Conservation (phyloP, 2,329 filamentous ascomycete species). For the Bipolaris oryzae region DNA sequence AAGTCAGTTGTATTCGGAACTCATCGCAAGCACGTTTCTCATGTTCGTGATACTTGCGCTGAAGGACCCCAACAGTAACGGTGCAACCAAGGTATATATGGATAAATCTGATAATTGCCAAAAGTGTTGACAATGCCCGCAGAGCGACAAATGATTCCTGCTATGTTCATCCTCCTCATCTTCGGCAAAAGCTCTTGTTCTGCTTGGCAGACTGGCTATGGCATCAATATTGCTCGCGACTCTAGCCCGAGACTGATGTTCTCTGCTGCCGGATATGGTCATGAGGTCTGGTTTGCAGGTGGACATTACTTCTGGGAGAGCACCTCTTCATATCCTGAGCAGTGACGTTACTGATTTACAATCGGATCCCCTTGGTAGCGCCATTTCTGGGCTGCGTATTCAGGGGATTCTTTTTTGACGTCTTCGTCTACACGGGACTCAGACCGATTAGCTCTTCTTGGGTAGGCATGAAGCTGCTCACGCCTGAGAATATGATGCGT, state of each 20-base stretch:
- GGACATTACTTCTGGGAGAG: conserved; percentile 75
- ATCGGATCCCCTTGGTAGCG: conserved; percentile 72
- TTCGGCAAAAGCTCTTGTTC: conserved; percentile 76
- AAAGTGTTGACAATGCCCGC: neutral
- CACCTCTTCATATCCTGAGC: neutral
- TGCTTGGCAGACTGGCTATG: conserved; percentile 78
- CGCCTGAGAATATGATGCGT: conserved; percentile 29
- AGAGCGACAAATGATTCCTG: conserved; percentile 50
- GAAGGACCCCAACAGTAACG: conserved; percentile 59
- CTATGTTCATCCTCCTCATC: conserved; percentile 71
- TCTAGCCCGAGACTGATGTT: conserved; percentile 71
- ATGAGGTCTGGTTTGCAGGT: conserved; percentile 69
- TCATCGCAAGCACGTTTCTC: conserved; percentile 69
- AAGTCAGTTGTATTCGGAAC: conserved; percentile 74
- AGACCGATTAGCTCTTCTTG: conserved; percentile 72
- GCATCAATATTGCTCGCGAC: conserved; percentile 75
- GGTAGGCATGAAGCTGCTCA: conserved; percentile 64
- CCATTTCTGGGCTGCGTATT: conserved; percentile 64
- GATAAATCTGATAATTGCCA: neutral
- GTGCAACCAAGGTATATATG: conserved; percentile 36
- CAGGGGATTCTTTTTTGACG: conserved; percentile 41
- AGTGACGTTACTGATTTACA: neutral
- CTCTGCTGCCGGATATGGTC: conserved; percentile 71
- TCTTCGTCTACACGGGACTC: conserved; percentile 68
- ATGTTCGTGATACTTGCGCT: conserved; percentile 76